These are phyloP conservation scores for Colletotrichum sp. DNA, from an alignment of 2,329 filamentous ascomycete species.

Conservation along the genomic window DNA sequence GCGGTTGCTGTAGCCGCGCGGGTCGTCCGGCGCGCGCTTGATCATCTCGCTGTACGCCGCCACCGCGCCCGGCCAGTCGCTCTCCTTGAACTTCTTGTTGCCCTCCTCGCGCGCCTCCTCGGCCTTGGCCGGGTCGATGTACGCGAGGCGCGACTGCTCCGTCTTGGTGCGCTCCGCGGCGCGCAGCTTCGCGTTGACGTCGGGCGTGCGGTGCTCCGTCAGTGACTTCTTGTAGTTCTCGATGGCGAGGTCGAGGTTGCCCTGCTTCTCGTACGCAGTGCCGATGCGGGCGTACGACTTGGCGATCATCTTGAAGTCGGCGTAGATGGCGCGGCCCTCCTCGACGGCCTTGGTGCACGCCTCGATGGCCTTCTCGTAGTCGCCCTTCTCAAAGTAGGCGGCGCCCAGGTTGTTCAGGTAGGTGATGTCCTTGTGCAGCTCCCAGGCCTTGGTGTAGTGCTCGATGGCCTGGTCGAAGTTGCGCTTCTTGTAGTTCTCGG, in stretches of 20 bases:
- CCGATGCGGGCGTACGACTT: conserved; percentile 98
- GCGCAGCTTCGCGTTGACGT: conserved; percentile 91
- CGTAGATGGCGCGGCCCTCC: conserved; percentile 86
- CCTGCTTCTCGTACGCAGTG: conserved; percentile 88
- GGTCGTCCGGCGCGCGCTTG: conserved; percentile 91
- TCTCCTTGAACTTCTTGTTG: conserved; percentile 96
- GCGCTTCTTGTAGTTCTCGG: conserved; percentile 97
- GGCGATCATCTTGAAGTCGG: conserved; percentile 97
- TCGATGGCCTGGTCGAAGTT: conserved; percentile 94
- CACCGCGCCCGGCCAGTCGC: conserved; percentile 93
- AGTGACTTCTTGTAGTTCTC: conserved; percentile 92
- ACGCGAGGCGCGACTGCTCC: conserved; percentile 76
- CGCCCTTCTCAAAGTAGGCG: conserved; percentile 94
- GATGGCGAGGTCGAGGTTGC: conserved; percentile 79
- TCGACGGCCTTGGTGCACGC: conserved; percentile 87
- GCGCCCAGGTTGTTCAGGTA: conserved; percentile 97
- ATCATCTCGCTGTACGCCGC: conserved; percentile 96
- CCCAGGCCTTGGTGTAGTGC: conserved; percentile 96
- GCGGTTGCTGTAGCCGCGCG: conserved; percentile 95
- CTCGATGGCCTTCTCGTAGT: conserved; percentile 87
- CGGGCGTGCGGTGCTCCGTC: conserved; percentile 95
- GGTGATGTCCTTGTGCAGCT: conserved; percentile 92
- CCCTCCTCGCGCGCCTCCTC: conserved; percentile 95
- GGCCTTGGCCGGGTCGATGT: conserved; percentile 89
- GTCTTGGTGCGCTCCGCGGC: conserved; percentile 86